Evolutionary conservation across 768 basidiomycete species (phyloP), one percentile per base, ranked within the genome.

Genomic region (Lactarius trivialis): DNA sequence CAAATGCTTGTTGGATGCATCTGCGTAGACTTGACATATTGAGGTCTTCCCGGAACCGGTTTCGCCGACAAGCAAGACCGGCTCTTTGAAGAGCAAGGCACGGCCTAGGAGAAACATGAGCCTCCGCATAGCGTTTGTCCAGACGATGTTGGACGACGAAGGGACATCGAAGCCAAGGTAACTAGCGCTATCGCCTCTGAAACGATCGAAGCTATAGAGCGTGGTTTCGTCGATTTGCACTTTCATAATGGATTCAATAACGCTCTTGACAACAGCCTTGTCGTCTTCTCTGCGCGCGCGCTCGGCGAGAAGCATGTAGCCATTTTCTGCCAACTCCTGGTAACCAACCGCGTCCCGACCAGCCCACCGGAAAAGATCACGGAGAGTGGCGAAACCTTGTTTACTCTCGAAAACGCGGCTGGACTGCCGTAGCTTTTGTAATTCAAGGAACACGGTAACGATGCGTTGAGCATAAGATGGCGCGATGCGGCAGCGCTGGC

Each of bases 1-100:
- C 30, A 99, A 77, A 37, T 72, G 76, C 69, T 84, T 84, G 28
- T 74, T 73, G 26, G 82, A 74, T 1, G 84, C 84, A 49, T 86
- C 81, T 0, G 97, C 89, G 66, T 89, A 88, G 5, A 93, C 76
- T 70, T 98, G 93, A 70, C 96, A 98, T 43, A 98, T 88, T 1
- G 96, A 97, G 0, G 97, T 99, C 75, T 99, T 99, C 17, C 97
- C 97, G 4, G 89, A 91, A 15, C 97, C 97, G 0, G 97, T 98
- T 73, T 98, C 96, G 0, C 97, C 97, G 12, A 99, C 96, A 32
- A 99, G 81, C 21, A 98, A 79, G 49, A 98, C 87, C 0, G 97
- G 97, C 71, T 99, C 97, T 69, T 97, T 89, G 75, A 88, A 91
- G 51, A 82, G 84, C 55, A 98, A 74, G 3, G 94, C 94, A n/a